Conservation (phyloP, 2,329 filamentous ascomycete species). For the Pyricularia sp. region DNA sequence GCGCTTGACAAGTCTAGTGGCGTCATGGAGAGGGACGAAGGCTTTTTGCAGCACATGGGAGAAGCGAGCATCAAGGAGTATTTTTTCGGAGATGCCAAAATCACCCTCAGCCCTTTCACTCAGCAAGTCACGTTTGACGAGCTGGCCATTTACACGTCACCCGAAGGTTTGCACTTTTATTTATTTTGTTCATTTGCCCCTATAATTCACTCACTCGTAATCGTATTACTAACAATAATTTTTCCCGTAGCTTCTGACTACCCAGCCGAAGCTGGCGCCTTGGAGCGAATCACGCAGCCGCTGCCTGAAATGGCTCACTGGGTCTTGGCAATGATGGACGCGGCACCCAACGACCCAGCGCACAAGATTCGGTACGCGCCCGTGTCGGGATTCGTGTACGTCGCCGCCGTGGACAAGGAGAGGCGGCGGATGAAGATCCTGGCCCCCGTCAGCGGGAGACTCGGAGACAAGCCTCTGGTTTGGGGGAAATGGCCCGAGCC, state of each 20-base stretch:
- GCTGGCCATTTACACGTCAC: conserved; percentile 63
- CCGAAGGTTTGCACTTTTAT: conserved; percentile 27
- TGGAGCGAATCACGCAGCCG: conserved; percentile 56
- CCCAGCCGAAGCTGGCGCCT: conserved; percentile 18
- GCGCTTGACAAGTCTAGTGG: conserved; percentile 79
- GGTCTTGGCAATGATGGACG: conserved; percentile 77
- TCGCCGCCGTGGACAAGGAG: conserved; percentile 82
- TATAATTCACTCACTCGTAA: neutral
- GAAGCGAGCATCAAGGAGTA: conserved; percentile 81
- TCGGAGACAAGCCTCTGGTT: conserved; percentile 72
- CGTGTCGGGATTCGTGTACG: conserved; percentile 88
- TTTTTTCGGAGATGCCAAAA: conserved; percentile 77
- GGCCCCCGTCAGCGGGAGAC: conserved; percentile 71
- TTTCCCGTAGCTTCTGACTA: conserved; percentile 11
- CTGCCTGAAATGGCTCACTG: conserved; percentile 63
- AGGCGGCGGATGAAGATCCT: conserved; percentile 73
- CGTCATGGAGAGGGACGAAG: conserved; percentile 65
- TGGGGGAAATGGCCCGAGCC: conserved; percentile 84
- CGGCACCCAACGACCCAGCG: conserved; percentile 56
- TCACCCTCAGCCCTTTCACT: conserved; percentile 77
- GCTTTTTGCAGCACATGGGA: conserved; percentile 63
- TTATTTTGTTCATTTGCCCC: conserved; percentile 3
- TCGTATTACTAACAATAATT: conserved; percentile 8
- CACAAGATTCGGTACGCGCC: conserved; percentile 70
- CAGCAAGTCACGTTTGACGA: conserved; percentile 73